Conservation (phyloP, 2,329 filamentous ascomycete species). For the Xylogone sp. region DNA sequence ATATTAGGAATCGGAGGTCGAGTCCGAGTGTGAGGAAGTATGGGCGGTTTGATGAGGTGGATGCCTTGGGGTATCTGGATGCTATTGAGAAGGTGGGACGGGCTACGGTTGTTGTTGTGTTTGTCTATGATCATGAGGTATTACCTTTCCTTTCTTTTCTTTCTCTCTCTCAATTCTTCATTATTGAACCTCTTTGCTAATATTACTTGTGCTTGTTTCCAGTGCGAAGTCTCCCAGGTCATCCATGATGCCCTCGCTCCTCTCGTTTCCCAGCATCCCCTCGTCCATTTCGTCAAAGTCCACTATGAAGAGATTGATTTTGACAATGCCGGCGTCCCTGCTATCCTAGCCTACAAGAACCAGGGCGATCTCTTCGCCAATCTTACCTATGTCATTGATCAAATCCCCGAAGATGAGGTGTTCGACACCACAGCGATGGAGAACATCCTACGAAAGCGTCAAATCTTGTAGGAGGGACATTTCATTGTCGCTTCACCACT, state of each 20-base stretch:
- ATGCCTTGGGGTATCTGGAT: conserved; percentile 90
- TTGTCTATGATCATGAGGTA: conserved; percentile 87
- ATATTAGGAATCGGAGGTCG: conserved; percentile 61
- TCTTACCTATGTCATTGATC: conserved; percentile 79
- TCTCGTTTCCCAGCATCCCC: conserved; percentile 66
- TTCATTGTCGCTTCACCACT: neutral
- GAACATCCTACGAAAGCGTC: conserved; percentile 48
- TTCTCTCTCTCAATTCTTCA: neutral
- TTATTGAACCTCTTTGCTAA: conserved; percentile 8
- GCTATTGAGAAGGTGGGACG: conserved; percentile 85
- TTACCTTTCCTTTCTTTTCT: conserved; percentile 27
- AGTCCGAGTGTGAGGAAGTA: conserved; percentile 76
- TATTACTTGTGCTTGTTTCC: no score
- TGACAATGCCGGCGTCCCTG: conserved; percentile 82
- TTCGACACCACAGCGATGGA: conserved; percentile 53
- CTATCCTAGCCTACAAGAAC: conserved; percentile 82
- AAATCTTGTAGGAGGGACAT: conserved; percentile 38
- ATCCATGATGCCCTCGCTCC: conserved; percentile 76
- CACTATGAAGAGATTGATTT: conserved; percentile 93
- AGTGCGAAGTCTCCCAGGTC: conserved; percentile 76
- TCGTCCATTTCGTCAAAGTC: conserved; percentile 84
- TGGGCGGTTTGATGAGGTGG: conserved; percentile 77
- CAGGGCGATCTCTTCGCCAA: conserved; percentile 88
- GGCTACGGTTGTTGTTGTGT: conserved; percentile 85
- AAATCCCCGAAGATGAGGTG: conserved; percentile 69